phyloP scores from a whole-genome alignment of 768 basidiomycete species.

The Mycena olivaceomarginata region DNA sequence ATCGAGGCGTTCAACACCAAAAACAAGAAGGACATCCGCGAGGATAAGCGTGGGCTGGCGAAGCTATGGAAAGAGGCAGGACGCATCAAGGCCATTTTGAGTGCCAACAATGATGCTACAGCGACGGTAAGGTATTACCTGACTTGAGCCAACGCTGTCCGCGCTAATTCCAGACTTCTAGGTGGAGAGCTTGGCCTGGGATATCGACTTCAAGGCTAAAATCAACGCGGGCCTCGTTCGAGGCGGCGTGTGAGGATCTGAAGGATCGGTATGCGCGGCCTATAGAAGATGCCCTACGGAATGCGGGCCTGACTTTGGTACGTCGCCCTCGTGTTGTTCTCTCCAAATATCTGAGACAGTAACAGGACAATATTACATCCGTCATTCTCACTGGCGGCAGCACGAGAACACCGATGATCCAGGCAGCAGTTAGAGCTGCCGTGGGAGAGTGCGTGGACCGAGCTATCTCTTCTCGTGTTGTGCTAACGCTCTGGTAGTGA shows the following conservation, averaged over 20 bases:
- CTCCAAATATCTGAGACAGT: conserved; percentile 25
- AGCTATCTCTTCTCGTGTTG: conserved; percentile 8
- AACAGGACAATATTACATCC: conserved; percentile 86
- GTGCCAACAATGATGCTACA: conserved; percentile 90
- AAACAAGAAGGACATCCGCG: conserved; percentile 79
- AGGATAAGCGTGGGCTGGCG: conserved; percentile 90
- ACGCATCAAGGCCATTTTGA: conserved; percentile 93
- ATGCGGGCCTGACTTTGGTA: conserved; percentile 82
- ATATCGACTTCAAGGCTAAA: conserved; percentile 92
- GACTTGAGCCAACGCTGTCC: not conserved
- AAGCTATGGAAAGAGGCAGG: conserved; percentile 97
- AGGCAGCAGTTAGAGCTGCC: conserved; percentile 83
- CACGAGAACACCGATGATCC: conserved; percentile 94
- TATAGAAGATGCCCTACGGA: conserved; percentile 81
- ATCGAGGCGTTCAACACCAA: conserved; percentile 84
- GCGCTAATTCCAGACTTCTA: conserved; percentile 51
- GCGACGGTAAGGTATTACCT: conserved; percentile 72
- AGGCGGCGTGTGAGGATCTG: conserved; percentile 82
- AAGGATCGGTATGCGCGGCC: conserved; percentile 79
- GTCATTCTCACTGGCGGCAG: conserved; percentile 96
- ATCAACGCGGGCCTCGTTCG: conserved; percentile 88
- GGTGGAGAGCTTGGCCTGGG: conserved; percentile 93
- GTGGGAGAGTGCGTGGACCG: conserved; percentile 82
- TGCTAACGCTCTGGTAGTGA: conserved; percentile 61
- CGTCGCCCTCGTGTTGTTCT: conserved; percentile 41